Evolutionary conservation across 2,329 filamentous ascomycete species (phyloP).

Genomic region (Stachybotrys echinatus): DNA sequence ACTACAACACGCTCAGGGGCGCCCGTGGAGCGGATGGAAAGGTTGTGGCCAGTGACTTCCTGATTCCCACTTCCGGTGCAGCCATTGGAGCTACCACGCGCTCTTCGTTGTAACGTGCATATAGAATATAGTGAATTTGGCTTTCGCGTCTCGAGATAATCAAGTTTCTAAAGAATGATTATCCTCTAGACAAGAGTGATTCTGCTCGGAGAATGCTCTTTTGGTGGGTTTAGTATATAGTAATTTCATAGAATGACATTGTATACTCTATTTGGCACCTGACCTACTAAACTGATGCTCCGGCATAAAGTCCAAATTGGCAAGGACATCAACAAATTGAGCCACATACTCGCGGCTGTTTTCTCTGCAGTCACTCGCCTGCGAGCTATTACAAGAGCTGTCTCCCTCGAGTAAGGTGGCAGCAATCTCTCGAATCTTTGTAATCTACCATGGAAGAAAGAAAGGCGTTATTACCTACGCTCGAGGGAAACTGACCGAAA

Average conservation of each 20-base stretch:
- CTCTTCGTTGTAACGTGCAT: too few species aligned
- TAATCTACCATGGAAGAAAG: background rate
- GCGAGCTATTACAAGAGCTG: background rate
- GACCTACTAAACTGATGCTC: too few species aligned
- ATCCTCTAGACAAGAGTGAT: too few species aligned
- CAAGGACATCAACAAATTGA: background rate
- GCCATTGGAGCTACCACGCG: constrained; percentile 29
- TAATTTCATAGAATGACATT: too few species aligned
- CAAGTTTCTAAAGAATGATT: too few species aligned
- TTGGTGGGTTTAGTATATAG: too few species aligned
- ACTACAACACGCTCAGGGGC: constrained; percentile 26
- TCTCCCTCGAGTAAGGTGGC: background rate
- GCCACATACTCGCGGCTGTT: background rate
- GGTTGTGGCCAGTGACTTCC: constrained; percentile 32
- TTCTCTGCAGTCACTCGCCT: background rate
- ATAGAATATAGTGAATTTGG: too few species aligned
- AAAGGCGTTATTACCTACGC: too few species aligned
- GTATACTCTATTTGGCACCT: too few species aligned
- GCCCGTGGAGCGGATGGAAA: constrained; percentile 27
- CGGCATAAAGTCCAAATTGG: background rate
- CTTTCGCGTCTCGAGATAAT: too few species aligned
- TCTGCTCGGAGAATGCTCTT: too few species aligned
- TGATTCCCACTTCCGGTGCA: constrained; percentile 28
- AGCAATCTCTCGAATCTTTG: background rate
- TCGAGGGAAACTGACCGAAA: background rate